Conservation (phyloP, 75 land plant species). For the Sequoiadendron giganteum region DNA sequence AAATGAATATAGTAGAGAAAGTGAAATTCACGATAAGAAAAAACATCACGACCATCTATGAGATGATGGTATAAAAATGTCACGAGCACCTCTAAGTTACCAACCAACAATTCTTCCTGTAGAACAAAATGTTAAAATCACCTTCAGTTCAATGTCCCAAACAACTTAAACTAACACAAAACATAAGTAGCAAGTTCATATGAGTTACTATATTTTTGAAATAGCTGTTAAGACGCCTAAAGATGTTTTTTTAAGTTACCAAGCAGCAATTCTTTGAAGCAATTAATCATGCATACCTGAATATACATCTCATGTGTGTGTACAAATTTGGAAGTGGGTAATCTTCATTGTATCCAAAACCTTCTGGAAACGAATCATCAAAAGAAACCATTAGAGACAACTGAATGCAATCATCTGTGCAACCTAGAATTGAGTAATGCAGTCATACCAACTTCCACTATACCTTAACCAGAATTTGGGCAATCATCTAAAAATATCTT, state of each 20-base stretch:
- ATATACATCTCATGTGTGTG: background rate
- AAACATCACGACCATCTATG: no score
- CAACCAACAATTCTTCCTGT: background rate
- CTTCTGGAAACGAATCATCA: background rate
- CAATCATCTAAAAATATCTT: background rate
- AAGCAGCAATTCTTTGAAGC: background rate
- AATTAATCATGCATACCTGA: background rate
- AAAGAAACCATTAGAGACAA: background rate
- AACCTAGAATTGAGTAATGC: background rate
- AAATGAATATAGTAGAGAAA: conserved; percentile 1
- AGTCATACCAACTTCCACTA: background rate
- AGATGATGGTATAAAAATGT: no score
- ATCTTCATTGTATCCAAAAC: background rate
- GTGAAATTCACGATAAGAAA: no score
- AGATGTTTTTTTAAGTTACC: background rate
- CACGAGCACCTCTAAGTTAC: no score
- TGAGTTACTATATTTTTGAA: background rate
- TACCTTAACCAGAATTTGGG: background rate
- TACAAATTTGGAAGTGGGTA: background rate
- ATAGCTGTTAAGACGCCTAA: background rate
- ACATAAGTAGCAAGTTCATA: background rate
- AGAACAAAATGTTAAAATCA: background rate
- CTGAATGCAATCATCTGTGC: background rate
- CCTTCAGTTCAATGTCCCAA: background rate
- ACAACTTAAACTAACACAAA: background rate